phyloP scores from a whole-genome alignment of 2,329 filamentous ascomycete genomes.

The Stromatinia cepivora region DNA sequence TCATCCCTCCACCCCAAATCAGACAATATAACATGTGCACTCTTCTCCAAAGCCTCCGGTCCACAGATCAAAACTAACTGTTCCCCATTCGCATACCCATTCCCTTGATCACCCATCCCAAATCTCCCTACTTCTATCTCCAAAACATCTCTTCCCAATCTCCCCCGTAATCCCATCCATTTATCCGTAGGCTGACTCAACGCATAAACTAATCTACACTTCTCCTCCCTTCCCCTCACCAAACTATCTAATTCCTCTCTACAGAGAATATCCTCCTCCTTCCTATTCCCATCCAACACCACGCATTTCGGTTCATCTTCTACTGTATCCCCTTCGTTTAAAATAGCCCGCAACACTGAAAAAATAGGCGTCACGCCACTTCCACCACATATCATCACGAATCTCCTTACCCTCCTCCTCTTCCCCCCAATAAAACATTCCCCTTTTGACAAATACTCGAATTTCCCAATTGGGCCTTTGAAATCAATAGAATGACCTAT shows the following conservation, averaged over 20 bases:
- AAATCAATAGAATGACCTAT: constrained; percentile 75
- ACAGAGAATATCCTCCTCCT: constrained; percentile 80
- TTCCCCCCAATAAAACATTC: constrained; percentile 60
- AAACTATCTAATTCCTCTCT: constrained; percentile 69
- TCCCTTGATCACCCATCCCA: constrained; percentile 35
- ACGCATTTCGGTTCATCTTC: constrained; percentile 72
- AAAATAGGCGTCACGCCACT: constrained; percentile 93
- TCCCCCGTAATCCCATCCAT: constrained; percentile 69
- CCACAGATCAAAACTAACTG: constrained; percentile 78
- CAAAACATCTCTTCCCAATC: constrained; percentile 64
- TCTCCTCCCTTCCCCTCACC: constrained; percentile 52
- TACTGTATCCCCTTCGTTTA: constrained; percentile 53
- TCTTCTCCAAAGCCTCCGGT: constrained; percentile 71
- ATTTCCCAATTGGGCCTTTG: constrained; percentile 85
- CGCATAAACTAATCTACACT: constrained; percentile 67
- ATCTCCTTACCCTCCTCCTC: constrained; percentile 59
- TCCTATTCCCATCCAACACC: constrained; percentile 76
- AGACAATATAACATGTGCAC: constrained; percentile 55
- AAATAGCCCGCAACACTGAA: constrained; percentile 74
- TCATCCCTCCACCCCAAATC: constrained; percentile 70
- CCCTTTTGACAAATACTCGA: constrained; percentile 73
- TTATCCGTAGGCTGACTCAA: constrained; percentile 61
- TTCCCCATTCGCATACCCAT: constrained; percentile 38
- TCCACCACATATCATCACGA: constrained; percentile 86
- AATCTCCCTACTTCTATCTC: constrained; percentile 55